Base-by-base conservation (phyloP, 495 filamentous ascomycete genomes). In the Hyphodiscus hymeniophilus region DNA sequence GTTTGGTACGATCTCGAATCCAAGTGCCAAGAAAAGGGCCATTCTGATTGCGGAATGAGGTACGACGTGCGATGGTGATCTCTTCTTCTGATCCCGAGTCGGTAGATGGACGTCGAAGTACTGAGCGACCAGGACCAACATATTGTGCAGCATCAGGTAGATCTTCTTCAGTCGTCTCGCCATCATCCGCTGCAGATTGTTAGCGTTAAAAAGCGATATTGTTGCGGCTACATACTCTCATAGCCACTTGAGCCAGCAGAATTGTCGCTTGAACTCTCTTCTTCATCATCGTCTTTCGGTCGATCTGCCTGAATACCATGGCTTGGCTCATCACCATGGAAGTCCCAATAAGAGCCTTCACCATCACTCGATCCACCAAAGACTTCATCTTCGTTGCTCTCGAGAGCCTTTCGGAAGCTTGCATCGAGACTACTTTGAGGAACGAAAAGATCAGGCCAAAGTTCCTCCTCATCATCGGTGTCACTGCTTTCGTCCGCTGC, bases 161-260 rank as follows among this genome's bases (percentile, higher is more conserved):
- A 28, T 89, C 86, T 67, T 91, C 87, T 57, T 91, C 87, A 54
- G 86, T 91, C 31, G 87, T 90, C 54, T 89, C 86, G 45, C 86
- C 85, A 66, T 89, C 85, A 63, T 90, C 87, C 61, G 83, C 85
- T 90, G 66, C 24, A 57, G 33, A 31, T 62, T 35, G 62, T 88
- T 76, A 88, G 84, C 65, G 76, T 55, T 48, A 23, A 28, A 11
- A 31, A n/a, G 12, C 7, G 15, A 43, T 21, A 20, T n/a, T n/a
- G 13, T 43, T 15, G 41, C 13, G 20, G 11, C 23, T 26, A 78
- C 78, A 69, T 61, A 90, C 86, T 81, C 66, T 89, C 85, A 64
- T 89, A 90, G 47, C 84, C 86, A 64, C 86, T 88, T 21, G 79
- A 89, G 42, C 83, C 85, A 60, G 83, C 85, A 18, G 79, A 80